Evolutionary conservation across 148 eudicot genomes (phyloP).

Genomic region (Persicaria tinctoria): DNA sequence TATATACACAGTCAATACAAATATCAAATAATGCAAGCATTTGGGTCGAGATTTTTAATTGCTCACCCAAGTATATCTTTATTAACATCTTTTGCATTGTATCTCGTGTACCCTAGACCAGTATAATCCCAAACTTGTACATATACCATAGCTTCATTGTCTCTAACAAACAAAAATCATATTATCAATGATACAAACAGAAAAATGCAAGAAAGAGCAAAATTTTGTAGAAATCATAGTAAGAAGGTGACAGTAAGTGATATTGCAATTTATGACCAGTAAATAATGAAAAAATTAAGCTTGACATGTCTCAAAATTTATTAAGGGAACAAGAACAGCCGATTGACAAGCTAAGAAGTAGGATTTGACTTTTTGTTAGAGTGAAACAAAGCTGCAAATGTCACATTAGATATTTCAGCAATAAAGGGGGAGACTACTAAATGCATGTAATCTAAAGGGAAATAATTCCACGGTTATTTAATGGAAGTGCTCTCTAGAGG

Average conservation of each 20-base stretch:
- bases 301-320: not conserved
- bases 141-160: not conserved
- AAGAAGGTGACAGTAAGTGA: too few relatives aligned
- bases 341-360: not conserved
- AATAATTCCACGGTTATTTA: not conserved
- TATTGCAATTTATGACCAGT: not conserved
- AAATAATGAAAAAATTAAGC: not conserved
- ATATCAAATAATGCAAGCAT: not conserved
- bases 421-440: not conserved
- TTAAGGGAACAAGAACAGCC: too few relatives aligned
- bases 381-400: not conserved
- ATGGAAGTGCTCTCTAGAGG: not conserved
- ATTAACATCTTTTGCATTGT: constrained; percentile 77
- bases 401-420: not conserved
- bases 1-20: not conserved
- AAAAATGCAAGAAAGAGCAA: not conserved
- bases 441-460: not conserved
- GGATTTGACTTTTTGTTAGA: not conserved
- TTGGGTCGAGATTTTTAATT: not conserved
- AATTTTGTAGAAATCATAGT: not conserved
- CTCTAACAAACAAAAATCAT: not conserved
- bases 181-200: not conserved
- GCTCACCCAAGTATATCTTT: constrained; percentile 89
- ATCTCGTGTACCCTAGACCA: constrained; percentile 91
- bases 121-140: constrained; percentile 95